Base-by-base conservation (phyloP, 192 early-diverging fungal species). In the Spizellomyces sp. region DNA sequence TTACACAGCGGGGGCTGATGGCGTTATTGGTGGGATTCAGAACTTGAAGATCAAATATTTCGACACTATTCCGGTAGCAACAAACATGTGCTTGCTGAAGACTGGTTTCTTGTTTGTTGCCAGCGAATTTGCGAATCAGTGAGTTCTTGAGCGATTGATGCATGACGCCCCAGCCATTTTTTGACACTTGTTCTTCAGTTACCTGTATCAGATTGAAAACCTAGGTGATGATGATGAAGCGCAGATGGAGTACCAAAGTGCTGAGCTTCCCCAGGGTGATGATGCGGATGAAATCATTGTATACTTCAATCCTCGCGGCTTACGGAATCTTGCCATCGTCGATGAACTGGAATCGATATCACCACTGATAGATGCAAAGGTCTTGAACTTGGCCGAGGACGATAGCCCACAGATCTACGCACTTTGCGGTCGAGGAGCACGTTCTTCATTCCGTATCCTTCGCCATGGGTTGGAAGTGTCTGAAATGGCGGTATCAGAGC, bases 391-490 rank as follows among this genome's bases (percentile, higher is more conserved):
- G 36, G 87, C 92, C 0, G 89, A 91, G 14, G 98, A 98, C 61
- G 93, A 95, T 41, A 89, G 93, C 4, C 96, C 98, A 43, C 96
- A 98, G 81, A 88, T 99, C 45, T 99, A 95, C 74, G 86, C 91
- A 8, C 68, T 96, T 17, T 91, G 92, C 75, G 98, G 98, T 7
- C 84, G 88, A 42, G 93, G 95, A 4, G 80, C 90, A 9, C 78
- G 87, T 43, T 90, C 92, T 8, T 81, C 93, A 44, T 94, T 99
- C 74, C 81, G 92, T 57, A 94, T 96, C 66, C 80, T 97, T 69
- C 82, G 95, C 19, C 95, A 97, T 78, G 98, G 96, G 8, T 78
- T 96, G 45, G 95, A 98, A 66, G 93, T 92, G 1, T 81, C 88
- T 5, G 98, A 99, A 75, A 88, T 98, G 74, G 96, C 94, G 2